phyloP scores from a whole-genome alignment of 108 stramenopile genomes.

The Cylindrotheca fusiformis region DNA sequence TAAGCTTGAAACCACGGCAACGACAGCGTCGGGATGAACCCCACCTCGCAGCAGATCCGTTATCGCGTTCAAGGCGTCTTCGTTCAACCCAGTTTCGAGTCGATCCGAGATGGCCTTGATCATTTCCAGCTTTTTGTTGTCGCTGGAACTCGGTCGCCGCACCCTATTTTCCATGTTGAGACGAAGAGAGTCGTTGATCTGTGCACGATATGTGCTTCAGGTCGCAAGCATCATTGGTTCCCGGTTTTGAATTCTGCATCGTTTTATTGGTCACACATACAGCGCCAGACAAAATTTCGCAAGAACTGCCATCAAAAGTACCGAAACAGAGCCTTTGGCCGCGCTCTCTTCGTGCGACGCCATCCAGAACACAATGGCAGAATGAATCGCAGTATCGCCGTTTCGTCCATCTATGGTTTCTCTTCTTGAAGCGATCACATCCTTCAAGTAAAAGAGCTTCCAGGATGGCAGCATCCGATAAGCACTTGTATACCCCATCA shows the following conservation, averaged over 20 bases:
- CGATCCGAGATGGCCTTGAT: slow-evolving; percentile 30
- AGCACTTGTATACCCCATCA: neutral
- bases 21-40: slow-evolving; percentile 36
- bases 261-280: too few species aligned
- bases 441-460: too few species aligned
- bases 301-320: too few species aligned
- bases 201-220: neutral
- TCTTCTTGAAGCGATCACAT: too few species aligned
- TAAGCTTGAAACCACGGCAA: slow-evolving; percentile 30
- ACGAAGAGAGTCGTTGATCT: neutral
- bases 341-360: too few species aligned
- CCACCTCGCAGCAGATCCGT: slow-evolving; percentile 30
- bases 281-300: too few species aligned
- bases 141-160: neutral
- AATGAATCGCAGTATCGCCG: too few species aligned
- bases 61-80: slow-evolving; percentile 28
- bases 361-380: too few species aligned
- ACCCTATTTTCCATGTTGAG: neutral
- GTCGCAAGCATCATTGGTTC: neutral
- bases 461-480: too few species aligned
- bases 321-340: too few species aligned
- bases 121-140: slow-evolving; percentile 15
- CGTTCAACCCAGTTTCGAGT: slow-evolving; percentile 37
- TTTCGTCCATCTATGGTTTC: too few species aligned
- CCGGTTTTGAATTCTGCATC: neutral